Evolutionary conservation across 768 basidiomycete genomes (phyloP).

Genomic region (Cubamyces sp.): DNA sequence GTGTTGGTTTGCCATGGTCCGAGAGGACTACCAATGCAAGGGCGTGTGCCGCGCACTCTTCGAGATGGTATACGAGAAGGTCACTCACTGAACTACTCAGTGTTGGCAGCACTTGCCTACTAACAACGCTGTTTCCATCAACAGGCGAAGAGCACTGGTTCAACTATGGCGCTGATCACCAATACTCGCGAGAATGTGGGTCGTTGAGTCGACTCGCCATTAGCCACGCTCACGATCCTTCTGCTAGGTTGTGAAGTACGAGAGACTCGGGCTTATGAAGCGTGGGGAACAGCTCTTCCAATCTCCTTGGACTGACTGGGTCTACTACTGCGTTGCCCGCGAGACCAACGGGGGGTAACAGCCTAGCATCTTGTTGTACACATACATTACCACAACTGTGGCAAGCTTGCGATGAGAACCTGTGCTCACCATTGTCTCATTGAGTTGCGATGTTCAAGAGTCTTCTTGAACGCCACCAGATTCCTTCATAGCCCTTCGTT

Average conservation of each 20-base stretch:
- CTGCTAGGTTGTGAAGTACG: background rate
- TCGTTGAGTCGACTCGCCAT: background rate
- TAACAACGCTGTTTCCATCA: background rate
- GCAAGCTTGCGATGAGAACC: background rate
- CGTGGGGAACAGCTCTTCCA: background rate
- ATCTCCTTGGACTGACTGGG: background rate
- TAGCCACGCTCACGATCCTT: no score
- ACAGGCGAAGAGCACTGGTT: constrained; percentile 11
- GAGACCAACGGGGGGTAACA: background rate
- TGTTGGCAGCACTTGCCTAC: no score
- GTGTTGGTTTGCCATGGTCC: constrained; percentile 25
- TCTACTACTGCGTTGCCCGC: background rate
- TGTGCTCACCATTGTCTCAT: background rate
- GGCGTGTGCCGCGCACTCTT: constrained; percentile 22
- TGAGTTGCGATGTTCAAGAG: background rate
- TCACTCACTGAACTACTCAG: background rate
- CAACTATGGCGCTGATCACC: constrained; percentile 16
- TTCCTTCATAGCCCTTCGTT: constrained; percentile 41
- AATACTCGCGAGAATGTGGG: constrained; percentile 2
- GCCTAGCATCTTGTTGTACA: no score
- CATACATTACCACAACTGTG: no score
- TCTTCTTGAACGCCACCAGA: background rate
- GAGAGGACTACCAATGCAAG: constrained; percentile 23
- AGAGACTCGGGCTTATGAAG: background rate
- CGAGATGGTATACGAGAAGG: constrained; percentile 15